phyloP scores from a whole-genome alignment of 2,329 filamentous ascomycete species.

The Hymenoscyphus fraxineus region DNA sequence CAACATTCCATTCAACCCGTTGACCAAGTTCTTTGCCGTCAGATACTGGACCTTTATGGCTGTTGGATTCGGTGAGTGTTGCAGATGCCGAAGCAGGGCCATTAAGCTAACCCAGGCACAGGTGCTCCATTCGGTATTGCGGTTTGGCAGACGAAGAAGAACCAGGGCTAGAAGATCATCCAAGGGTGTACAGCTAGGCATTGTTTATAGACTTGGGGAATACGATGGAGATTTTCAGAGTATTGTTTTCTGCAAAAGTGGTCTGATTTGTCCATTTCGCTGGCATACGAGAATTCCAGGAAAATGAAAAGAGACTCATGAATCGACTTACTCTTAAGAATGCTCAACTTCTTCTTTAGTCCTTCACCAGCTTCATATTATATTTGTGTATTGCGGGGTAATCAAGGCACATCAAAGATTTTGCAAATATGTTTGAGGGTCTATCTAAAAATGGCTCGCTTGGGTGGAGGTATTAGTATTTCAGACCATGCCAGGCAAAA shows the following conservation, averaged over 20 bases:
- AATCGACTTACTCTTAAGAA: neutral
- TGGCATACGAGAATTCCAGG: neutral
- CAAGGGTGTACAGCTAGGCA: constrained; percentile 20
- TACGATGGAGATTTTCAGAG: constrained; percentile 11
- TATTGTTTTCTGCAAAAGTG: neutral
- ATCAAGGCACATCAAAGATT: neutral
- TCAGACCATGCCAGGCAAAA: neutral
- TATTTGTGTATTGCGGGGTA: neutral
- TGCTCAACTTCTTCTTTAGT: neutral
- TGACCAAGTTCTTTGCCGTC: constrained; percentile 77
- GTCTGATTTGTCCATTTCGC: neutral
- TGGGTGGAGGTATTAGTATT: neutral
- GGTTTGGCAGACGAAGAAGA: constrained; percentile 41
- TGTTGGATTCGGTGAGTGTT: constrained; percentile 45
- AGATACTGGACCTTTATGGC: constrained; percentile 78
- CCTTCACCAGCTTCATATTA: neutral
- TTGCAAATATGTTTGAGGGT: neutral
- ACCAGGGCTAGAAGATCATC: constrained; percentile 24
- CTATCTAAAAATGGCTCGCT: neutral
- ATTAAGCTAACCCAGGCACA: constrained; percentile 25
- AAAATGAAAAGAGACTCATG: neutral
- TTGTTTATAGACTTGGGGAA: constrained; percentile 11
- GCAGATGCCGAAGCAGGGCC: constrained; percentile 2
- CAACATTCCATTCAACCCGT: constrained; percentile 96
- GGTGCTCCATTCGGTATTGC: constrained; percentile 60